Evolutionary conservation across 1,284 basidiomycete species (phyloP).

Genomic region (Stereum hirsutum): DNA sequence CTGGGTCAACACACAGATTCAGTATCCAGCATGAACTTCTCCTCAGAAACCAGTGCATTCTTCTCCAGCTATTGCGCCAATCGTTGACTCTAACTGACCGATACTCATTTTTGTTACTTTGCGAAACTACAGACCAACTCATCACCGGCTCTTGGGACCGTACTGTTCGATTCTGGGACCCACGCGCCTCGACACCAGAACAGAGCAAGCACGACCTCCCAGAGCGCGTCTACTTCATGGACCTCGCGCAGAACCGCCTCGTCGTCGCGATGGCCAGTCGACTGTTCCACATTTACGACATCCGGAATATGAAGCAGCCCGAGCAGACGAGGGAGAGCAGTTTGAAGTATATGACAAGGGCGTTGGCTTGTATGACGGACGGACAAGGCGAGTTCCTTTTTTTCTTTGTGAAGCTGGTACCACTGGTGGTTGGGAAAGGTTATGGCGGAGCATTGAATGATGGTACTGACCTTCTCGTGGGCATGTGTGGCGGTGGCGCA

Average conservation of each 20-base stretch:
- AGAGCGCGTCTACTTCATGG: slow-evolving; percentile 80
- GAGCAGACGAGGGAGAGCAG: slow-evolving; percentile 84
- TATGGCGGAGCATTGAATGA: too few relatives aligned
- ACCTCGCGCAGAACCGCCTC: slow-evolving; percentile 62
- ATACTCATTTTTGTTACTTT: not conserved
- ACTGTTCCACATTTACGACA: slow-evolving; percentile 81
- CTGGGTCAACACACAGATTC: slow-evolving; percentile 62
- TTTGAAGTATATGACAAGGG: slow-evolving; percentile 91
- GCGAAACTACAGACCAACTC: slow-evolving; percentile 47
- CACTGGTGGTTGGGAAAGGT: too few relatives aligned
- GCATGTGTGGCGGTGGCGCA: not conserved
- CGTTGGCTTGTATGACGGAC: slow-evolving; percentile 85
- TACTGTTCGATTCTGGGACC: slow-evolving; percentile 83
- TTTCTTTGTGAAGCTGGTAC: too few relatives aligned
- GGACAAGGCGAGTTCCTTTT: slow-evolving; percentile 63
- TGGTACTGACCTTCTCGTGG: too few relatives aligned
- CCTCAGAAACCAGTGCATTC: slow-evolving; percentile 41
- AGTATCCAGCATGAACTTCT: slow-evolving; percentile 55
- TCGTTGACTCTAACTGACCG: not conserved
- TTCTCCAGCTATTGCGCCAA: not conserved
- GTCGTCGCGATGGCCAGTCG: slow-evolving; percentile 90
- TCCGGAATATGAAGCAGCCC: slow-evolving; percentile 65
- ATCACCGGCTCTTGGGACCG: slow-evolving; percentile 90
- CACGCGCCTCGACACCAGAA: slow-evolving; percentile 48
- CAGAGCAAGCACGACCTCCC: slow-evolving; percentile 64